These are phyloP conservation scores for Fusarium secorum DNA, from an alignment of 2,329 filamentous ascomycete species.

Conservation along the genomic window DNA sequence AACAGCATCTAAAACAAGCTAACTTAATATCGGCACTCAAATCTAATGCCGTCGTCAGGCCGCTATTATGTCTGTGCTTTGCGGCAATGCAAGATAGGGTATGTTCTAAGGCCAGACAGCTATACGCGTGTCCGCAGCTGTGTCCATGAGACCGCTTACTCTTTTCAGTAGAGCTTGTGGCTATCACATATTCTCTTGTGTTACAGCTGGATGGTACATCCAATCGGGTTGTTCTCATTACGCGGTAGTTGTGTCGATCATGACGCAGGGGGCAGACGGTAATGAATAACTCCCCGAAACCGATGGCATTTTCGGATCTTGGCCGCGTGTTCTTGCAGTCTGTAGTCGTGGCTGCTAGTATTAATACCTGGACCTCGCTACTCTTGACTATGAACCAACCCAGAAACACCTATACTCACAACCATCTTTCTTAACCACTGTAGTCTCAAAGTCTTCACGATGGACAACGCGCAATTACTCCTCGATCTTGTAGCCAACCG, in stretches of 20 bases:
- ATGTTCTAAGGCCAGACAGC: accelerated
- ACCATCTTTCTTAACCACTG: not conserved
- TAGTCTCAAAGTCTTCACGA: not conserved
- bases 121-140: not conserved
- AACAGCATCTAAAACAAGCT: accelerated
- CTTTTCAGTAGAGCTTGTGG: not conserved
- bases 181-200: not conserved
- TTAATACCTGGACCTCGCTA: not conserved
- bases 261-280: not conserved
- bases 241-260: not conserved
- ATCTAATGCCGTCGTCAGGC: accelerated
- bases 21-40: not conserved
- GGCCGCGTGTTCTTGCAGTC: not conserved
- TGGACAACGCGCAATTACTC: constrained; percentile 1
- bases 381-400: not conserved
- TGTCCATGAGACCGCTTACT: not conserved
- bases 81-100: not conserved
- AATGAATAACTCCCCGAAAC: not conserved
- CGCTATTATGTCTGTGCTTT: accelerated
- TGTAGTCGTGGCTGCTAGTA: accelerated
- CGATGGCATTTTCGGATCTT: not conserved
- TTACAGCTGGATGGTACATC: accelerated
- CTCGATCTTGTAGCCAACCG: not conserved
- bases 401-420: not conserved
- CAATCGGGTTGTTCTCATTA: not conserved